These are phyloP conservation scores for Melampsora americana DNA, from an alignment of 1,284 basidiomycete species.

Conservation along the genomic window DNA sequence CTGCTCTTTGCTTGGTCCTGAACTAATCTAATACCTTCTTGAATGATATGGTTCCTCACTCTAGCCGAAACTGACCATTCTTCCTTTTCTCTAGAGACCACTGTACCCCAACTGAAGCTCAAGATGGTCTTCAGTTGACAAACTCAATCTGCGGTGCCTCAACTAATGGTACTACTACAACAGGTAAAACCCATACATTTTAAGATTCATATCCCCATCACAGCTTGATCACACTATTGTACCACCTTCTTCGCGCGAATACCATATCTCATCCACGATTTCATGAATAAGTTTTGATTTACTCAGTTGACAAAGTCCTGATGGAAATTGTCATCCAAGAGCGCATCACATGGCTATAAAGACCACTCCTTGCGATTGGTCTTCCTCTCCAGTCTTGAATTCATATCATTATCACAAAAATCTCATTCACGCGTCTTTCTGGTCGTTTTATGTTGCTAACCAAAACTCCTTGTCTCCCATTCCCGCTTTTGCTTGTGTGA, in stretches of 20 bases:
- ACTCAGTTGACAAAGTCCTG: not conserved
- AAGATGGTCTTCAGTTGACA: constrained; percentile 6
- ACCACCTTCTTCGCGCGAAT: not conserved
- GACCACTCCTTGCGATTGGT: not conserved
- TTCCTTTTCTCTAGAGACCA: constrained; percentile 11
- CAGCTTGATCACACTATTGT: no score
- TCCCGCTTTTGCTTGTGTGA: not conserved
- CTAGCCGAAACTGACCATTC: not conserved
- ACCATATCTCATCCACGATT: not conserved
- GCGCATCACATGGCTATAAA: no score
- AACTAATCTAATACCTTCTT: no score
- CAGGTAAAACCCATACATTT: no score
- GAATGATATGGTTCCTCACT: not conserved
- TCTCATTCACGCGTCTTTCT: not conserved
- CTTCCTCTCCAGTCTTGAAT: not conserved
- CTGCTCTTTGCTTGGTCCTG: no score
- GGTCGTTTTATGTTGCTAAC: not conserved
- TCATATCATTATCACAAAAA: not conserved
- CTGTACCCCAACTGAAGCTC: constrained; percentile 13
- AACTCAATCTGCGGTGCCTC: constrained; percentile 17
- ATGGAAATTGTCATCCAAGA: no score
- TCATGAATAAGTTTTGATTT: no score
- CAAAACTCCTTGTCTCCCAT: not conserved
- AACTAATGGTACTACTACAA: not conserved
- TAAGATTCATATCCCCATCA: no score